Evolutionary conservation across 2,329 filamentous ascomycete species (phyloP), one percentile per base, ranked within the genome.

Genomic region (Zymoseptoria brevis): DNA sequence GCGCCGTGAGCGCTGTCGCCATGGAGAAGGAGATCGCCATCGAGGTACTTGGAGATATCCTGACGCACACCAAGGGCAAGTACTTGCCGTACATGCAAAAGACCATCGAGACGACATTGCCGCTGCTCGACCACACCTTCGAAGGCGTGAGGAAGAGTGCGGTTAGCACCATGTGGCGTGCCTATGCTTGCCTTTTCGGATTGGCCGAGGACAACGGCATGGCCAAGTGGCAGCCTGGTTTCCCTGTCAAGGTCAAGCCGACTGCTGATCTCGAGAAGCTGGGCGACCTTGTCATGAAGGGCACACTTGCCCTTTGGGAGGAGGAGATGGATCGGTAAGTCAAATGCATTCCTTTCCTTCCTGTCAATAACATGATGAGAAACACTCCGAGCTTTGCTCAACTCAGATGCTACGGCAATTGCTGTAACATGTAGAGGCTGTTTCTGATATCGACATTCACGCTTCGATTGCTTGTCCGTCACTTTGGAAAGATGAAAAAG

Each of bases 21-120:
- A 84, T 96, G 69, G 94, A 97, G 81, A 96, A 97, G 77, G 94
- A 99, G 76, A 95, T 97, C 68, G 93, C 94, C 45, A 85, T 96
- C 51, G 94, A 99, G 75, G 92, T 96, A 5, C 83, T 96, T 41
- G 94, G 92, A 64, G 94, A 99, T 71, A 85, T 99, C 62, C 87
- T 97, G 69, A 87, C 89, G 53, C 87, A 95, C 78, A 90, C 90
- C 53, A 91, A 90, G 74, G 83, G 84, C 70, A 83, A 88, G 66
- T 90, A 84, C 73, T 82, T 95, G 66, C 86, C 89, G 4, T 96
- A 93, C 75, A 88, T 96, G 63, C 87, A 96, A 78, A 88, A 90
- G 79, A 90, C 90, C 7, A 84, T 99, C 62, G 87, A 90, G 75
- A 86, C 86, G 64, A 83, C 96, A 29, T 80, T 90, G 49, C 87